Percentiles rank a stretch among this genome's conserved stretches.
These are phyloP conservation scores for Scedosporium dehoogii DNA, from an alignment of 2,329 filamentous ascomycete species.

Conservation along the genomic window DNA sequence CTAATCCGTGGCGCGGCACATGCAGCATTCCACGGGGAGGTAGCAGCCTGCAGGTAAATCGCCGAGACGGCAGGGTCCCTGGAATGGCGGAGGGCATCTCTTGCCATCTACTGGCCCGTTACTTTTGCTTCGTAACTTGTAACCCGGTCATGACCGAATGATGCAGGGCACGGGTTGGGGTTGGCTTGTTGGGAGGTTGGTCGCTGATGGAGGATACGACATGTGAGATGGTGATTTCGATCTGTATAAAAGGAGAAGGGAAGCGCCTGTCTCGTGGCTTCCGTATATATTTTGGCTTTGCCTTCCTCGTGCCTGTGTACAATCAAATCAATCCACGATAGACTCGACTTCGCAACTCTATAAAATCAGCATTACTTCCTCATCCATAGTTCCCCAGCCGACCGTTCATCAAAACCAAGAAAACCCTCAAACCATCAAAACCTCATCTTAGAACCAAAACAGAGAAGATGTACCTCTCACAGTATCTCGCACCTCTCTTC, in stretches of 20 bases:
- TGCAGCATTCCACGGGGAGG: neutral
- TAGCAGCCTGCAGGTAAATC: neutral
- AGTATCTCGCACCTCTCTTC: neutral
- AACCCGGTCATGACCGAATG: neutral
- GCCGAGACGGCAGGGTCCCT: neutral
- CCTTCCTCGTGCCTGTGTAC: neutral
- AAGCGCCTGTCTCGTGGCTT: neutral
- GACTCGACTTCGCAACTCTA: neutral
- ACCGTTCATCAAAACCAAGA: neutral
- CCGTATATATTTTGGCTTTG: neutral
- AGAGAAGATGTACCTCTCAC: neutral
- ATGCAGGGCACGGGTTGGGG: neutral
- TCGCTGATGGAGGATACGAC: neutral
- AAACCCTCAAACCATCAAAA: neutral
- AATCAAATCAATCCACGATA: neutral
- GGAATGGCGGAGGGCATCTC: neutral
- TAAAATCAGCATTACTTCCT: neutral
- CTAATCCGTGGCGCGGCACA: neutral
- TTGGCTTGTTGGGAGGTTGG: neutral
- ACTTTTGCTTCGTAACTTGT: neutral
- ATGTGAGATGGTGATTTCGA: neutral
- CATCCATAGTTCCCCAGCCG: neutral
- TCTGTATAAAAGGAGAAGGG: neutral
- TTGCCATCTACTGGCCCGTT: neutral
- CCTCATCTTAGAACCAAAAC: neutral